Evolutionary conservation across 2,329 filamentous ascomycete genomes (phyloP).

Genomic region (Fonsecaea multimorphosa): DNA sequence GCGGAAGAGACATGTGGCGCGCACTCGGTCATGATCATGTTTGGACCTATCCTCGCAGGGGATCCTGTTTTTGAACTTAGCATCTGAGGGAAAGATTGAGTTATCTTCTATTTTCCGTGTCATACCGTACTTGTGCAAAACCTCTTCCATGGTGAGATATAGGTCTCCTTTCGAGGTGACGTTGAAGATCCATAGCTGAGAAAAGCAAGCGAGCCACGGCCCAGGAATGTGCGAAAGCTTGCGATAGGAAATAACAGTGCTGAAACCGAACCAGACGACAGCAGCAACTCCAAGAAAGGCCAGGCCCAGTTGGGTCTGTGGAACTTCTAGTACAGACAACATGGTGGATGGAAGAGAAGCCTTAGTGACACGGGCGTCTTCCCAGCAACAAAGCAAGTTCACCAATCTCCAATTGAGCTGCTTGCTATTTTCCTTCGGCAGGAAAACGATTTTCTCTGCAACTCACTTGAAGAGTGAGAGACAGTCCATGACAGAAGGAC

Average conservation of each 20-base stretch:
- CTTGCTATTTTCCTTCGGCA: neutral
- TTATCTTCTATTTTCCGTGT: neutral
- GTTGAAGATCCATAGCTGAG: constrained; percentile 13
- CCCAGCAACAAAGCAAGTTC: neutral
- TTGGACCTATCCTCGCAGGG: constrained; percentile 22
- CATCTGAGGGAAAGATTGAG: neutral
- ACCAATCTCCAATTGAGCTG: neutral
- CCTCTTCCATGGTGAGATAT: constrained; percentile 10
- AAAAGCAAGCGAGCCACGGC: constrained; percentile 8
- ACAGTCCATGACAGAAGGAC: neutral
- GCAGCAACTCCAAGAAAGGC: neutral
- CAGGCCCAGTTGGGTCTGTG: neutral
- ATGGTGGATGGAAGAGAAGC: constrained; percentile 1
- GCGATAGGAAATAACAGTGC: constrained; percentile 8
- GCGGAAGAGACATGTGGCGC: neutral
- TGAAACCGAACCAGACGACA: constrained; percentile 1
- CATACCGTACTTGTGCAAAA: constrained; percentile 6
- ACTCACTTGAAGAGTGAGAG: neutral
- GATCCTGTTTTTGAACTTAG: constrained; percentile 31
- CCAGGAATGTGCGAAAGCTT: constrained; percentile 6
- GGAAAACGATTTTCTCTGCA: neutral
- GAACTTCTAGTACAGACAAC: neutral
- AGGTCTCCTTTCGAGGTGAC: constrained; percentile 10
- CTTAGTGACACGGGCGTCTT: neutral
- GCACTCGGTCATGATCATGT: constrained; percentile 20